These are phyloP conservation scores for Artemisia tridentata DNA, from an alignment of 129 eudicot species.

Conservation along the genomic window DNA sequence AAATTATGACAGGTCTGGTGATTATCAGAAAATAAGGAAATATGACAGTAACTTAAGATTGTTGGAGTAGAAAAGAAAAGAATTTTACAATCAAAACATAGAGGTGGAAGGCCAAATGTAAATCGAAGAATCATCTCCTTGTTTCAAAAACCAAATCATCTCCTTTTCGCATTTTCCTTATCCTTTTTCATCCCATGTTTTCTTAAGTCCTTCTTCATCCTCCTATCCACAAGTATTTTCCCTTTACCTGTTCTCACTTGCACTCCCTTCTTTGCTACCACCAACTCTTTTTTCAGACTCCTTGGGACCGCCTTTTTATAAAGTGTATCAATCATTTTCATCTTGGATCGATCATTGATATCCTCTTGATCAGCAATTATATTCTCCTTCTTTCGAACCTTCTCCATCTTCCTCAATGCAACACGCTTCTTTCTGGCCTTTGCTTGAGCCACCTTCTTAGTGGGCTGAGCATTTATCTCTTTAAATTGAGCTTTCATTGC, in stretches of 20 bases:
- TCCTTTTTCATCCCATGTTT: conserved; percentile 49
- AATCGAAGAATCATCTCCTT: neutral
- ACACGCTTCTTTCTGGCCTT: conserved; percentile 92
- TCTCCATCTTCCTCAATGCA: conserved; percentile 66
- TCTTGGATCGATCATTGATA: conserved; percentile 73
- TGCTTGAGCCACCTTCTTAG: conserved; percentile 93
- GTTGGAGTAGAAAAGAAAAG: neutral
- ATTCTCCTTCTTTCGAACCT: conserved; percentile 91
- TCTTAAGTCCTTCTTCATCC: conserved; percentile 82
- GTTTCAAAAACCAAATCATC: conserved; percentile 11
- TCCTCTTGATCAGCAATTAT: conserved; percentile 73
- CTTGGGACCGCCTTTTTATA: conserved; percentile 73
- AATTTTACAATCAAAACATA: conserved; percentile 14
- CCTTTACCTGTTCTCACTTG: conserved; percentile 82
- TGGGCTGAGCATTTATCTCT: conserved; percentile 85
- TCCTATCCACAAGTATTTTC: conserved; percentile 71
- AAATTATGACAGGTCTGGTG: neutral
- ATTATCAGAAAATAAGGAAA: neutral
- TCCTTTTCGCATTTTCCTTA: conserved; percentile 41
- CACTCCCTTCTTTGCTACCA: conserved; percentile 94
- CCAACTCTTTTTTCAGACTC: conserved; percentile 66
- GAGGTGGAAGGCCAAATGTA: conserved; percentile 24
- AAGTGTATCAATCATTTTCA: conserved; percentile 81
- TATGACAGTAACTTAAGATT: neutral
- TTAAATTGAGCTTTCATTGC: conserved; percentile 85